Percentiles rank a stretch among this genome's conserved stretches.
These are phyloP conservation scores for Phytophthora tentaculata DNA, from an alignment of 352 stramenopile genomes.

Conservation along the genomic window DNA sequence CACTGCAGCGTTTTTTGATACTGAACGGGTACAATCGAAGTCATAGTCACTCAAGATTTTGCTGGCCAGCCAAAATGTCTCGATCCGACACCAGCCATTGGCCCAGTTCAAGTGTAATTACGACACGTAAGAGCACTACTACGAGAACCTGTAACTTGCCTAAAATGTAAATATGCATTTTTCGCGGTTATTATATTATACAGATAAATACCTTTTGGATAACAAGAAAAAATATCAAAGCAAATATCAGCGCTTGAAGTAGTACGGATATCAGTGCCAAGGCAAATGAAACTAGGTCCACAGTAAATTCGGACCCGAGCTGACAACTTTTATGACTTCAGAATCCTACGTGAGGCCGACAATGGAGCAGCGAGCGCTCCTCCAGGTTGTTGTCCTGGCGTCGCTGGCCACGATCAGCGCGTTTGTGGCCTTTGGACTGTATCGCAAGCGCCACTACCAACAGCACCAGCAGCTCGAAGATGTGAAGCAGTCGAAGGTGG, in stretches of 20 bases:
- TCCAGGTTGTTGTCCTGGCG: slow-evolving; percentile 76
- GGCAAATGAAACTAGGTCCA: neutral
- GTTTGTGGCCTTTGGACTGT: slow-evolving; percentile 61
- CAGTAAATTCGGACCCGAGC: neutral
- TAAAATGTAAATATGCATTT: neutral
- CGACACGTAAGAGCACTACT: slow-evolving; percentile 3
- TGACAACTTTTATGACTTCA: slow-evolving; percentile 2
- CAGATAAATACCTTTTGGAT: neutral
- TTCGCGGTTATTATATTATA: neutral
- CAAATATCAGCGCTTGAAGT: too few species aligned
- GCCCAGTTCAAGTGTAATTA: slow-evolving; percentile 20
- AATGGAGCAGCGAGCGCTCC: slow-evolving; percentile 56
- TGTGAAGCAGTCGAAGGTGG: slow-evolving; percentile 41
- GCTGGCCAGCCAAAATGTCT: slow-evolving; percentile 11
- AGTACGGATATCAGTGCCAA: neutral
- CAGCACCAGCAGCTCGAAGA: slow-evolving; percentile 30
- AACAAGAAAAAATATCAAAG: too few species aligned
- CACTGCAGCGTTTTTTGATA: slow-evolving; percentile 72
- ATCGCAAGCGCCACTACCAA: slow-evolving; percentile 47
- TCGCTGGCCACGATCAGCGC: slow-evolving; percentile 74
- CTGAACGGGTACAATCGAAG: neutral
- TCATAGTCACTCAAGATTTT: neutral
- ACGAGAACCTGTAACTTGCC: neutral
- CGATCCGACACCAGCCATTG: slow-evolving; percentile 12
- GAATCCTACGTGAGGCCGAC: slow-evolving; percentile 7